These are phyloP conservation scores for Tilletia setariae DNA, from an alignment of 1,284 basidiomycete genomes.

Conservation along the genomic window DNA sequence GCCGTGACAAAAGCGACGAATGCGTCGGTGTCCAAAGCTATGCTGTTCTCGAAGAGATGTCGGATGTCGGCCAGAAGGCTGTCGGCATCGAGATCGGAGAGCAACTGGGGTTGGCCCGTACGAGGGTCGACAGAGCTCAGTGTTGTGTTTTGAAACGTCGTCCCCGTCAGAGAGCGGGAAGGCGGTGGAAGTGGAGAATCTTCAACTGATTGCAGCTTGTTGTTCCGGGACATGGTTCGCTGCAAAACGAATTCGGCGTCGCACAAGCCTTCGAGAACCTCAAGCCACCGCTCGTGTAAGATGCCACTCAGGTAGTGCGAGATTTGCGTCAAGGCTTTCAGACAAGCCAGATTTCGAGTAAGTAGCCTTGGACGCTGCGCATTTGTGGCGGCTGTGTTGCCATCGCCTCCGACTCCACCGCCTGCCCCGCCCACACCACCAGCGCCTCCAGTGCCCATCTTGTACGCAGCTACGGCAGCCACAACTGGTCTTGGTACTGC, in stretches of 20 bases:
- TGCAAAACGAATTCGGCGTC: constrained; percentile 30
- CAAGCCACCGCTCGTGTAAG: constrained; percentile 83
- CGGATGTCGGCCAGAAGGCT: constrained; percentile 28
- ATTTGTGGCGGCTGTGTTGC: background rate
- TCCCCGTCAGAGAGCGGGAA: background rate
- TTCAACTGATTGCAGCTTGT: background rate
- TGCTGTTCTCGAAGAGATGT: constrained; percentile 58
- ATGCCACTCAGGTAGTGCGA: constrained; percentile 78
- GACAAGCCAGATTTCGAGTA: constrained; percentile 82
- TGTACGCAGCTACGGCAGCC: constrained; percentile 71
- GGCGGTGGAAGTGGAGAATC: background rate
- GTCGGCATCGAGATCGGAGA: constrained; percentile 20
- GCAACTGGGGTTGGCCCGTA: constrained; percentile 16
- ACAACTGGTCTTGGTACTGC: constrained; percentile 84
- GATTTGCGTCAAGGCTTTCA: constrained; percentile 76
- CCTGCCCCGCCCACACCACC: too few relatives aligned
- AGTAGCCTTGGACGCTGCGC: constrained; percentile 62
- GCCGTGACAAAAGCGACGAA: constrained; percentile 78
- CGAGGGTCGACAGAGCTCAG: constrained; percentile 15
- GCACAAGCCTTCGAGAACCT: constrained; percentile 67
- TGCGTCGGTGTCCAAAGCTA: constrained; percentile 70
- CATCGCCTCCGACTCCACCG: too few relatives aligned
- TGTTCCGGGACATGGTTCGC: background rate
- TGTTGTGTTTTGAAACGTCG: background rate
- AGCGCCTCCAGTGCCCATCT: background rate